These are phyloP conservation scores for Arachnomyces sp. DNA, from an alignment of 2,329 filamentous ascomycete species.

Conservation along the genomic window DNA sequence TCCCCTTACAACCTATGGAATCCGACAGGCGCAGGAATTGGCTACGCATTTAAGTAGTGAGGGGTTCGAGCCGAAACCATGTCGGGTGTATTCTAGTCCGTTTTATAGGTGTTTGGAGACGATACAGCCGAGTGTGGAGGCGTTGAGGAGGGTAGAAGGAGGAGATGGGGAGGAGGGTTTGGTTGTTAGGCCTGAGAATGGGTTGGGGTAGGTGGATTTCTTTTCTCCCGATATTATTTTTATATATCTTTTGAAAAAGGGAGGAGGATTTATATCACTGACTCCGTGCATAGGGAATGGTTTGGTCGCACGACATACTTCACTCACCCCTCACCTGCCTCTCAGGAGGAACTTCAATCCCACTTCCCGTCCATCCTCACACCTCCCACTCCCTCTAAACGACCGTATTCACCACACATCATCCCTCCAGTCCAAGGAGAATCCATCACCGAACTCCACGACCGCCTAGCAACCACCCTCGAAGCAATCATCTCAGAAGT, in stretches of 20 bases:
- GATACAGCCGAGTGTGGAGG: conserved; percentile 55
- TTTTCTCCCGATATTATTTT: no score
- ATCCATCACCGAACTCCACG: conserved; percentile 69
- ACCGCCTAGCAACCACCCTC: conserved; percentile 65
- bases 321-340: conserved; percentile 71
- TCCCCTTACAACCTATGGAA: conserved; percentile 76
- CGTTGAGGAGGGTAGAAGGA: conserved; percentile 29
- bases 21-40: conserved; percentile 73
- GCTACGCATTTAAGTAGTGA: conserved; percentile 37
- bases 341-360: conserved; percentile 51
- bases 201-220: conserved; percentile 41
- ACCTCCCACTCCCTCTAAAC: conserved; percentile 17
- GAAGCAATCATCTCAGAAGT: conserved; percentile 63
- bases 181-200: conserved; percentile 44
- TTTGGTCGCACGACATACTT: conserved; percentile 75
- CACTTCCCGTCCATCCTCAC: conserved; percentile 54
- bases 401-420: conserved; percentile 56
- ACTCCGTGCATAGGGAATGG: conserved; percentile 61
- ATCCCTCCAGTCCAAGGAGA: conserved; percentile 69
- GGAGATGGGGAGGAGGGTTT: conserved; percentile 24
- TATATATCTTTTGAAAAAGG: conserved; percentile 3
- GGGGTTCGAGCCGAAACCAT: conserved; percentile 32
- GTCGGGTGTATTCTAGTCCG: conserved; percentile 67
- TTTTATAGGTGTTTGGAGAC: conserved; percentile 88
- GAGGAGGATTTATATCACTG: no score